These are phyloP conservation scores for Acanthamoeba castellanii DNA, from an alignment of 208 protist species.

Conservation along the genomic window DNA sequence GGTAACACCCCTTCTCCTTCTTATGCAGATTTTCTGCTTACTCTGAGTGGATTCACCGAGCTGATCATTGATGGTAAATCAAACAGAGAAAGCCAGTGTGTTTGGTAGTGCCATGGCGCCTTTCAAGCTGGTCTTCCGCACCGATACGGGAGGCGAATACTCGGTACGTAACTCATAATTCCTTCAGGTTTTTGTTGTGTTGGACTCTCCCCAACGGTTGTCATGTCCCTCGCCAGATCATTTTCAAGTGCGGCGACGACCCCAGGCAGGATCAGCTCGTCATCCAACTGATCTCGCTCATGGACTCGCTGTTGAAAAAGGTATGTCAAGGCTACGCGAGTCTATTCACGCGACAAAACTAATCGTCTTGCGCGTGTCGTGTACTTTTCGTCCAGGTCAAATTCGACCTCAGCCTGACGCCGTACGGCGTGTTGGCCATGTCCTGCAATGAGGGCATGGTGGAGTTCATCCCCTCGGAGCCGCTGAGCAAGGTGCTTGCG, in stretches of 20 bases:
- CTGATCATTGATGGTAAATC: background rate
- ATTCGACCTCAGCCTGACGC: constrained; percentile 95
- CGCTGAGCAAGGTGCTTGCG: constrained; percentile 78
- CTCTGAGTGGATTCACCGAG: background rate
- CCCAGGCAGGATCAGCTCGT: constrained; percentile 98
- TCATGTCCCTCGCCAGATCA: constrained; percentile 81
- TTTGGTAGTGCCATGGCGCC: constrained; percentile 50
- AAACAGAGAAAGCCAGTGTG: constrained; percentile 24
- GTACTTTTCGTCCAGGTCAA: constrained; percentile 82
- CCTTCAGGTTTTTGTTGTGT: background rate
- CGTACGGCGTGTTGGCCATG: constrained; percentile 95
- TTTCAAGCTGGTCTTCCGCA: constrained; percentile 47
- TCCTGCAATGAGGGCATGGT: constrained; percentile 88
- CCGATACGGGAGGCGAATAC: constrained; percentile 25
- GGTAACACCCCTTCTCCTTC: background rate
- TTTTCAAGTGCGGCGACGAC: constrained; percentile 97
- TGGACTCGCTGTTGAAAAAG: constrained; percentile 94
- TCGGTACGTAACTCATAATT: background rate
- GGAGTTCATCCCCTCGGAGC: constrained; percentile 77
- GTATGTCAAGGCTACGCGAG: background rate
- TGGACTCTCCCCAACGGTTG: background rate
- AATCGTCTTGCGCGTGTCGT: too few species aligned
- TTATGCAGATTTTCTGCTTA: background rate
- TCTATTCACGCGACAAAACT: too few species aligned
- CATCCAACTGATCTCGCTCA: constrained; percentile 94